These are phyloP conservation scores for Macaranga tanarius DNA, from an alignment of 441 rosid species.

Conservation along the genomic window DNA sequence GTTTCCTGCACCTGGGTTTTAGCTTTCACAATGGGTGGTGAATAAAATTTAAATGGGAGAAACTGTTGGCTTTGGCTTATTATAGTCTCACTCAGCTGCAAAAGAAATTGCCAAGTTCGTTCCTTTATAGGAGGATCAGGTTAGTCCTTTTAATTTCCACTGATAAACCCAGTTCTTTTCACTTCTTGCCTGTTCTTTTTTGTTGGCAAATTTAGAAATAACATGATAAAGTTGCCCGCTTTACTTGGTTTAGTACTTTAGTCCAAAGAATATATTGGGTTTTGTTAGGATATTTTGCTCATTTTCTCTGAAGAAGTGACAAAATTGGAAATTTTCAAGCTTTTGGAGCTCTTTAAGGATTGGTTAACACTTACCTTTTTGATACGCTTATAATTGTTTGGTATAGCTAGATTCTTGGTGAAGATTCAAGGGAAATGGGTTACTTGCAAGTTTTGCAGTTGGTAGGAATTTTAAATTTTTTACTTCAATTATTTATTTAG, in stretches of 20 bases:
- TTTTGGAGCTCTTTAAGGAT: constrained; percentile 29
- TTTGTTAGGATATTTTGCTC: not conserved
- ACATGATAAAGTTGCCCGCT: constrained; percentile 14
- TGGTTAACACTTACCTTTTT: constrained; percentile 13
- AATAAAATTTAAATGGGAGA: constrained; percentile 17
- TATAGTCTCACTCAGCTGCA: constrained; percentile 13
- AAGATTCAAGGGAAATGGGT: constrained; percentile 40
- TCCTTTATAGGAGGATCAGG: constrained; percentile 27
- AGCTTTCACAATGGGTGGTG: constrained; percentile 21
- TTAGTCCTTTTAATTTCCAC: constrained; percentile 26
- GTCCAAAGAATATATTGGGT: not conserved
- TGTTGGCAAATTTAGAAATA: constrained; percentile 1
- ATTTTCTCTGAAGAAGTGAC: constrained; percentile 6
- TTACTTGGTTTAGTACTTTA: not conserved
- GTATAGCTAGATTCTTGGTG: constrained; percentile 29
- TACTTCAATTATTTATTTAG: constrained; percentile 13
- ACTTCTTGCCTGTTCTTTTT: constrained; percentile 2
- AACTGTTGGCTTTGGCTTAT: constrained; percentile 21
- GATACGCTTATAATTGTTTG: constrained; percentile 12
- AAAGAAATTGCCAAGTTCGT: constrained; percentile 5
- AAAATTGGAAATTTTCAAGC: constrained; percentile 22
- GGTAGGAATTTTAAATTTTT: constrained; percentile 18
- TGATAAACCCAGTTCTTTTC: constrained; percentile 17
- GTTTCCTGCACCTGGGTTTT: constrained; percentile 21
- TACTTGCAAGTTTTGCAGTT: constrained; percentile 24